Evolutionary conservation across 2,329 filamentous ascomycete species (phyloP).

Genomic region (Tolypocladium paradoxum): DNA sequence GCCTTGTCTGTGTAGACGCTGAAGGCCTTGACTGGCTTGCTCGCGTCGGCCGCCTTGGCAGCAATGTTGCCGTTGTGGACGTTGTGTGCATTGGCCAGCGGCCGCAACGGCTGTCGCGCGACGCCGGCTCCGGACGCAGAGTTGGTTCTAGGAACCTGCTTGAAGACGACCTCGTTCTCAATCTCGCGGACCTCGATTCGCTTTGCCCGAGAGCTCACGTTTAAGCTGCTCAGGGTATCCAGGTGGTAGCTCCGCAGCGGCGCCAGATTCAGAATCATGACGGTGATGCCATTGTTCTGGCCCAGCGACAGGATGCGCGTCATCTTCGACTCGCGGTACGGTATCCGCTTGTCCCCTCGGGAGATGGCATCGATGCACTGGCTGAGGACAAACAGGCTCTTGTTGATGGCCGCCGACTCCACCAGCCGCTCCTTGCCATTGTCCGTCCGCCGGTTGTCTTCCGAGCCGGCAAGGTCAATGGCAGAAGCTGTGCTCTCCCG

Average conservation of each 20-base stretch:
- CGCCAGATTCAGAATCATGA: conserved; percentile 94
- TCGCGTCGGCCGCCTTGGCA: conserved; percentile 30
- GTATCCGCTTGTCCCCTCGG: conserved; percentile 63
- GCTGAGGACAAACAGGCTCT: conserved; percentile 86
- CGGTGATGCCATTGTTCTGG: conserved; percentile 87
- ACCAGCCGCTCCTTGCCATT: conserved; percentile 86
- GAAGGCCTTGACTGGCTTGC: conserved; percentile 74
- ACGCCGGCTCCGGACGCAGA: conserved; percentile 27
- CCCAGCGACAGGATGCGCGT: conserved; percentile 85
- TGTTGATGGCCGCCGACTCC: conserved; percentile 97
- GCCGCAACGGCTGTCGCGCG: conserved; percentile 66
- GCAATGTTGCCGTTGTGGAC: conserved; percentile 50
- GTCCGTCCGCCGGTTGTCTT: conserved; percentile 89
- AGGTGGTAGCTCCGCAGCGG: conserved; percentile 88
- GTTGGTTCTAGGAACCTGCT: conserved; percentile 53
- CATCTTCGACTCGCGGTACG: conserved; percentile 95
- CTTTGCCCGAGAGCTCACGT: conserved; percentile 91
- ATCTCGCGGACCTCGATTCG: conserved; percentile 93
- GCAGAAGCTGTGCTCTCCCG: conserved; percentile 78
- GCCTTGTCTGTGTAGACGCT: conserved; percentile 72
- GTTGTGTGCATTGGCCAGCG: conserved; percentile 67
- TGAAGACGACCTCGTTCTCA: conserved; percentile 89
- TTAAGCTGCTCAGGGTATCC: conserved; percentile 85
- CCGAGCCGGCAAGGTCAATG: conserved; percentile 90
- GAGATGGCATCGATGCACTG: conserved; percentile 95